phyloP scores from a whole-genome alignment of 257 asterid species.

The Solanum peruvianum region DNA sequence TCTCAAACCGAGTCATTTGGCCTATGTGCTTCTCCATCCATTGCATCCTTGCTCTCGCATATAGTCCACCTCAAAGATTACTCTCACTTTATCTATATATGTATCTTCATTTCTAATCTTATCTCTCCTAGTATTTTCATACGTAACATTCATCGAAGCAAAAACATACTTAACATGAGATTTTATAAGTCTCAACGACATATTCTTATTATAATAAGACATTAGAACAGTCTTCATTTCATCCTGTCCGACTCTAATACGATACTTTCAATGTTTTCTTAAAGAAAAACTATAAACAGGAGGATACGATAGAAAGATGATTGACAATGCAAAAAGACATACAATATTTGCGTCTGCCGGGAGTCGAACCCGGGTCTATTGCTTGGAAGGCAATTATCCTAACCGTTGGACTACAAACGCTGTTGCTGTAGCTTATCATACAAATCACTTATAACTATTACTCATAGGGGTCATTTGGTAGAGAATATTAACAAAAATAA shows the following conservation, averaged over 20 bases:
- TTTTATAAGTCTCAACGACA: neutral
- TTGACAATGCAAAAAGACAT: neutral
- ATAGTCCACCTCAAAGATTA: too few relatives aligned
- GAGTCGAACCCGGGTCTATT: slow-evolving; percentile 99
- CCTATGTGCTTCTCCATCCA: too few relatives aligned
- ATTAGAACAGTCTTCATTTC: neutral
- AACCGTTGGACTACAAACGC: slow-evolving; percentile 86
- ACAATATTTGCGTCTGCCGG: slow-evolving; percentile 45
- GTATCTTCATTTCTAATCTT: neutral
- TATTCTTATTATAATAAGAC: neutral
- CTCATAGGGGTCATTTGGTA: too few relatives aligned
- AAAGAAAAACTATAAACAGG: neutral
- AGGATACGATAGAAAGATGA: neutral
- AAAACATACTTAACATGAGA: too few relatives aligned
- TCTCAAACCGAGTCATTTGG: neutral
- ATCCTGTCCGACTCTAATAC: neutral
- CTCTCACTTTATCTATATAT: neutral
- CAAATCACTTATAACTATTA: too few relatives aligned
- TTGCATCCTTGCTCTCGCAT: too few relatives aligned
- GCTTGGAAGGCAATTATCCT: slow-evolving; percentile 99
- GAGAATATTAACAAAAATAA: too few relatives aligned
- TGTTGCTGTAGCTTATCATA: neutral
- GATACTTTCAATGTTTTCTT: neutral
- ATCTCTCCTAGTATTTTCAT: too few relatives aligned
- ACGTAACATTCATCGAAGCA: too few relatives aligned